phyloP scores from a whole-genome alignment of 129 eudicot genomes.

The Smallanthus sonchifolius region DNA sequence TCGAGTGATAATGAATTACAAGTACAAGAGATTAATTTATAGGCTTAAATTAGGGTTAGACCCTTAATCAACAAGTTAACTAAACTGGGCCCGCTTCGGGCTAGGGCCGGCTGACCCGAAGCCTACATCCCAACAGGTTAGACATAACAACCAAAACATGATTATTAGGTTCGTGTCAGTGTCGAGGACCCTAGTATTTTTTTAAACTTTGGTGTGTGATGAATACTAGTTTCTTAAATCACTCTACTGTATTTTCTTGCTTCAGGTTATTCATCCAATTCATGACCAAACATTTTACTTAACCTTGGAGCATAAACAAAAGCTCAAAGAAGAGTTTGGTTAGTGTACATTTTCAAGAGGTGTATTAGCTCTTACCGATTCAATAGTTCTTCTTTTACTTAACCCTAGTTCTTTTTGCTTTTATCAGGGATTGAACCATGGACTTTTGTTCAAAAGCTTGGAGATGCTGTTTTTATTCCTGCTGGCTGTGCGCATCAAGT shows the following conservation, averaged over 20 bases:
- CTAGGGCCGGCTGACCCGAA: no score
- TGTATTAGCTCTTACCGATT: constrained; percentile 2
- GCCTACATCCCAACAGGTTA: no score
- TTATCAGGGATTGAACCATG: constrained; percentile 50
- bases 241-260: neutral
- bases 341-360: constrained; percentile 16
- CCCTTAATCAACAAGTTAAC: no score
- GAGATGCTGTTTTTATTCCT: constrained; percentile 57
- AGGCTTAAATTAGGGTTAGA: no score
- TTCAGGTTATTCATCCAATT: constrained; percentile 61
- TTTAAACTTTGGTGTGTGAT: no score
- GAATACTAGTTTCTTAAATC: no score
- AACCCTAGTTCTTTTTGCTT: neutral
- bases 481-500: constrained; percentile 62
- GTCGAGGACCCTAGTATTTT: no score
- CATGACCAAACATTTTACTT: constrained; percentile 71
- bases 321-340: constrained; percentile 69
- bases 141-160: no score
- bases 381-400: neutral
- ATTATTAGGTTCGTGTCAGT: no score
- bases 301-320: constrained; percentile 52
- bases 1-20: no score
- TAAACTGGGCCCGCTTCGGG: no score
- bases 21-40: no score
- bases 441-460: constrained; percentile 51